Base-by-base conservation (phyloP, 2,329 filamentous ascomycete genomes). In the Plectosphaerella cucumerina region DNA sequence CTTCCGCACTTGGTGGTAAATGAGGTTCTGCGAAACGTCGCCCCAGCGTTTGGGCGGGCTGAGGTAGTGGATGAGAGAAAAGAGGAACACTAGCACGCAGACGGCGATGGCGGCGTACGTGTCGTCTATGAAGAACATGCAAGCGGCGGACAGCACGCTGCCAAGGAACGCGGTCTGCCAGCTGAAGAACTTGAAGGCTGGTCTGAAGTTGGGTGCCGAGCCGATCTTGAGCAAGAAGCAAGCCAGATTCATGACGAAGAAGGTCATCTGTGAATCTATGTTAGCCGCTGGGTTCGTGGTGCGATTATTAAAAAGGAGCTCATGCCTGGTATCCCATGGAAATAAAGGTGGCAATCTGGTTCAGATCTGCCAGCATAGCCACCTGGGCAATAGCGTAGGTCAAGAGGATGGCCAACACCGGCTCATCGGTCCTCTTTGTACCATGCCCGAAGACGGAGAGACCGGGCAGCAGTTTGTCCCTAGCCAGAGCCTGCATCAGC, bases 41-140 rank as follows among this genome's bases (percentile, higher is more conserved):
- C 90, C 90, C 90, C 90, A 96, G 34, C 87, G 82, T 63, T 95
- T 96, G 0, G 90, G 90, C 1, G 89, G 89, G 31, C 87, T 87
- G 1, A 87, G 85, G 59, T 93, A 96, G 62, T 96, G 90, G 23
- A 96, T 94, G 33, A 95, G 70, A 15, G 92, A 69, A 64, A 96
- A 96, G 2, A 96, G 74, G n/a, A 89, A 68, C 8, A 93, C 74
- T 8, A 95, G 73, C 17, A 92, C 73, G 12, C 80, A 84, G 17
- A 94, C 85, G 47, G 89, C 91, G 1, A 82, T 83, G 1, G 85
- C 82, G 0, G 90, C 90, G 59, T 91, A 93, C 0, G 90, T 77
- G 23, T 86, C 87, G 63, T 95, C 89, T 21, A 95, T 90, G 63
- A 95, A 94, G 65, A 95, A 92, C 90, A 96, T 96, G 57, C 87